These are phyloP conservation scores for Chlamydomonas asymmetrica DNA, from an alignment of 139 green algal genomes.

Conservation along the genomic window DNA sequence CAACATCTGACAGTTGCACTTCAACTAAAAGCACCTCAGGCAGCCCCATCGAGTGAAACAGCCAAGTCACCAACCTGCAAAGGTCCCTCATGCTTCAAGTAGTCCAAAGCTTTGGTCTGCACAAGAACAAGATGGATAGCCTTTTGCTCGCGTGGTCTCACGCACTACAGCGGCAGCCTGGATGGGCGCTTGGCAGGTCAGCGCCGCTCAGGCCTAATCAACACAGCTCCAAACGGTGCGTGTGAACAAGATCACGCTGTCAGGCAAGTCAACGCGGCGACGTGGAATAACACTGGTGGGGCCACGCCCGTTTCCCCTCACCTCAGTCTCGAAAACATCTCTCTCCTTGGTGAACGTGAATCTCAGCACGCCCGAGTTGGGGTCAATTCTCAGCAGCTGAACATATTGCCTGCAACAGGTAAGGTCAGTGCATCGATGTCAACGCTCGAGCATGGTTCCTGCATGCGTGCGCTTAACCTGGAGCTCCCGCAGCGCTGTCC, in stretches of 20 bases:
- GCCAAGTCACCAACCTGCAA: not conserved
- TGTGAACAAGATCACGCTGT: conserved; percentile 1
- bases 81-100: not conserved
- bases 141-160: too few relatives aligned
- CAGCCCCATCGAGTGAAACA: too few relatives aligned
- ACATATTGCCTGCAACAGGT: conserved; percentile 26
- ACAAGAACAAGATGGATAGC: too few relatives aligned
- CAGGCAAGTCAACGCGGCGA: not conserved
- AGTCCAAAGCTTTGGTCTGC: conserved; percentile 1
- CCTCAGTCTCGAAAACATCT: conserved; percentile 60
- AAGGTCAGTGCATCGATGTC: not conserved
- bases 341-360: conserved; percentile 32
- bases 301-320: conserved; percentile 8
- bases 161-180: too few relatives aligned
- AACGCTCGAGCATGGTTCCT: not conserved
- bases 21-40: not conserved
- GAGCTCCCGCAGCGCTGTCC: too few relatives aligned
- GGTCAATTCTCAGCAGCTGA: conserved; percentile 33
- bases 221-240: not conserved
- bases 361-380: conserved; percentile 34
- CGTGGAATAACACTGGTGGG: not conserved
- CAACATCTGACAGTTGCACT: too few relatives aligned
- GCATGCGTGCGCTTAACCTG: too few relatives aligned
- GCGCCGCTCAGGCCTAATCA: too few relatives aligned
- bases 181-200: too few relatives aligned